Evolutionary conservation across 2,329 filamentous ascomycete genomes (phyloP).

Genomic region (Calonectria ilicicola): DNA sequence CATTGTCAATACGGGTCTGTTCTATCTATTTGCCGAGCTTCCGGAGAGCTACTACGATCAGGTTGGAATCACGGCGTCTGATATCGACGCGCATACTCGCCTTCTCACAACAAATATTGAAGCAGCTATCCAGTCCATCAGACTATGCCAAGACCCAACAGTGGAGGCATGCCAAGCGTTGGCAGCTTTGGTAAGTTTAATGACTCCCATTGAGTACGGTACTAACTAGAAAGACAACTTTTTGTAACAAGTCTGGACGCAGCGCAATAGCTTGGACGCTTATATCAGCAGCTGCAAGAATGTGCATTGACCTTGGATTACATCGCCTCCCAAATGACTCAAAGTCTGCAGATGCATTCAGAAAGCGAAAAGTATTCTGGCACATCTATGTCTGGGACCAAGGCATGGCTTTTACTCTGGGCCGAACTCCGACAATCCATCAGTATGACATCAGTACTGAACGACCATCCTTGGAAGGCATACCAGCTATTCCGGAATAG

Average conservation of each 20-base stretch:
- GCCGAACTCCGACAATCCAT: background rate
- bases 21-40: background rate
- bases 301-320: slow-evolving; percentile 1
- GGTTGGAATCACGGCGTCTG: background rate
- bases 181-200: background rate
- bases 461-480: background rate
- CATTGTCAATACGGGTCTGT: background rate
- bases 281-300: slow-evolving; percentile 1
- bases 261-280: background rate
- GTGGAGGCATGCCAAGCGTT: slow-evolving; percentile 1
- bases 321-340: background rate
- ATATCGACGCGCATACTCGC: background rate
- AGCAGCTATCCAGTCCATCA: background rate
- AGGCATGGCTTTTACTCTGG: background rate
- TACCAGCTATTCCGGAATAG: background rate
- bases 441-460: slow-evolving; percentile 6
- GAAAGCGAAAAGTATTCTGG: background rate
- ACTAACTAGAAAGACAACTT: background rate
- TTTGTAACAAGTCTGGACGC: slow-evolving; percentile 4
- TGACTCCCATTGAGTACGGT: background rate
- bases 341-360: background rate
- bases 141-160: background rate
- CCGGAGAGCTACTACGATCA: background rate
- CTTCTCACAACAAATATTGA: background rate
- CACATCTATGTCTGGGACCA: background rate